phyloP scores from a whole-genome alignment of 1,139 yeast genomes.

The Hyphopichia burtonii region DNA sequence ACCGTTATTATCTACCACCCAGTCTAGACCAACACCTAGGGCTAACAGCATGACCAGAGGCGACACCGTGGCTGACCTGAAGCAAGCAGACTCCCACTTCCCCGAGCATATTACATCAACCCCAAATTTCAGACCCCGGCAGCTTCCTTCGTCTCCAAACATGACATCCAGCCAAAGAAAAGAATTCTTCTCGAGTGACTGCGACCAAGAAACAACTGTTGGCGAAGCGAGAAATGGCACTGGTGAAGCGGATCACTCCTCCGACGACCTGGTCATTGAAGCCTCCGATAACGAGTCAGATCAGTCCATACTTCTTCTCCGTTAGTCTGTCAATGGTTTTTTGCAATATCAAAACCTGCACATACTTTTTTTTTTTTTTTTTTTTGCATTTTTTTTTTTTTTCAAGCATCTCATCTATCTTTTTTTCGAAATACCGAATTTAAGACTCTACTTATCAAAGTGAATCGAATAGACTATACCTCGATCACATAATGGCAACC shows the following conservation, averaged over 20 bases:
- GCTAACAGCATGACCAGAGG: not conserved
- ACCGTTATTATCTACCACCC: not conserved
- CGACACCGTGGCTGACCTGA: no score
- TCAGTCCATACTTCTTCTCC: not conserved
- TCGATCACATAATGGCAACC: conserved; percentile 68
- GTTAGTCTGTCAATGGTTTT: no score
- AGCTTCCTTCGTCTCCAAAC: conserved; percentile 18
- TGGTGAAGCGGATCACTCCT: no score
- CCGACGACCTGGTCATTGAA: conserved; percentile 3
- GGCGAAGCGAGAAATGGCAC: no score
- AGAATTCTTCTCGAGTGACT: conserved; percentile 5
- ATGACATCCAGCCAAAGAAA: conserved; percentile 10
- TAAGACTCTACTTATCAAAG: not conserved
- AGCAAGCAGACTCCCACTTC: no score
- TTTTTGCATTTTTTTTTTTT: conserved; percentile 1
- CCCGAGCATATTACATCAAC: no score
- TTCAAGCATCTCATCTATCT: conserved; percentile 1
- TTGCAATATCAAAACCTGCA: conserved; percentile 4
- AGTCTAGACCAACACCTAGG: not conserved
- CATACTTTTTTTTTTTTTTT: not conserved
- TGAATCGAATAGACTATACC: not conserved
- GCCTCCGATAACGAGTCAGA: conserved; percentile 5
- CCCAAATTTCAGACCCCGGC: not conserved
- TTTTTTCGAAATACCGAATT: not conserved
- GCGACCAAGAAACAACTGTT: no score